Evolutionary conservation across 805 yeast species (phyloP).

Genomic region (Naumovozyma dairenensis): DNA sequence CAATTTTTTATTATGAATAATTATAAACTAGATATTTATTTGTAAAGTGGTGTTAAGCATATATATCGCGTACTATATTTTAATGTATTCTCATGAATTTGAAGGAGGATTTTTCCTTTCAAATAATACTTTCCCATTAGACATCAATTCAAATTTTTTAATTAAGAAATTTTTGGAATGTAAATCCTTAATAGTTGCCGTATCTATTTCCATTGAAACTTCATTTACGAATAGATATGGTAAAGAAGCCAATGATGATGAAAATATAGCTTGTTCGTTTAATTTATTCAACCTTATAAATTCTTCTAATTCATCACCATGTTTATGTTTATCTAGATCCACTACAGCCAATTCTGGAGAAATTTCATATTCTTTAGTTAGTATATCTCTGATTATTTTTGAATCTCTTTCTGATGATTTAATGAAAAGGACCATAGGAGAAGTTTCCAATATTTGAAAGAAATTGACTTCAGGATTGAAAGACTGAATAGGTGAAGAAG

Average conservation of each 20-base stretch:
- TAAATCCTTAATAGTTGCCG: constrained; percentile 8
- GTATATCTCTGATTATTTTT: constrained; percentile 49
- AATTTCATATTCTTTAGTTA: constrained; percentile 52
- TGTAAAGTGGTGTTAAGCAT: too few species aligned
- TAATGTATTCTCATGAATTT: constrained; percentile 19
- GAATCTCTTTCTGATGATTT: constrained; percentile 57
- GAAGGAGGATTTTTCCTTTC: constrained; percentile 19
- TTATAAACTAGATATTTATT: too few species aligned
- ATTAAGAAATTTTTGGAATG: constrained; percentile 14
- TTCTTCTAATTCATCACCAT: constrained; percentile 62
- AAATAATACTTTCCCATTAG: constrained; percentile 15
- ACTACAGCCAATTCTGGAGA: constrained; percentile 62
- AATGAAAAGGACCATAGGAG: constrained; percentile 51
- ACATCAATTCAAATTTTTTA: constrained; percentile 11
- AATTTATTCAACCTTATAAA: constrained; percentile 35
- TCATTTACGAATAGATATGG: constrained; percentile 24
- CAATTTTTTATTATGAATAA: too few species aligned
- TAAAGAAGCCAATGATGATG: background rate
- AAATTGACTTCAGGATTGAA: constrained; percentile 18
- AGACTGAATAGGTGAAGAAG: constrained; percentile 1
- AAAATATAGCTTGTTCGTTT: background rate
- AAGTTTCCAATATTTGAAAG: constrained; percentile 41
- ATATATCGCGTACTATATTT: too few species aligned
- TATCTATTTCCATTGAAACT: constrained; percentile 12
- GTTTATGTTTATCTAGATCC: constrained; percentile 65